phyloP scores from a whole-genome alignment of 192 early-diverging fungal genomes.

The Linnemannia zychae region DNA sequence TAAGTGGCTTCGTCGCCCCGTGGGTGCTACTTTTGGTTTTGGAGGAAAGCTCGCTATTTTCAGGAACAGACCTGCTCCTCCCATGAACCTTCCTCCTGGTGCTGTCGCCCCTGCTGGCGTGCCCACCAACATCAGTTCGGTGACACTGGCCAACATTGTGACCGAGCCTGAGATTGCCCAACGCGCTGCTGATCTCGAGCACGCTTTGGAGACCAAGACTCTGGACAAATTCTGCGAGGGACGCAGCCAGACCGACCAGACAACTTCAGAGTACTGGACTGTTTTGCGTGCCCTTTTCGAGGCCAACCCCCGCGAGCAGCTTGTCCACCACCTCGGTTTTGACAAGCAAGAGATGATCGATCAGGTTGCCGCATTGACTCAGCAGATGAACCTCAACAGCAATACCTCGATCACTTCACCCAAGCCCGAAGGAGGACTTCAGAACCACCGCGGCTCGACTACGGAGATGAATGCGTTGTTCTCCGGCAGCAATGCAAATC shows the following conservation, averaged over 20 bases:
- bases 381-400: constrained; percentile 48
- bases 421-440: constrained; percentile 4
- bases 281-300: constrained; percentile 90
- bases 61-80: constrained; percentile 64
- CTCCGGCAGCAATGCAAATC: constrained; percentile 11
- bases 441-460: constrained; percentile 21
- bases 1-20: constrained; percentile 94
- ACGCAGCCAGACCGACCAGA: constrained; percentile 35
- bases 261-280: constrained; percentile 74
- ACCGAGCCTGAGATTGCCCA: constrained; percentile 80
- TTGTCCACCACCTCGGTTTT: constrained; percentile 93
- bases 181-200: constrained; percentile 81
- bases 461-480: constrained; percentile 38
- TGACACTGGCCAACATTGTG: constrained; percentile 76
- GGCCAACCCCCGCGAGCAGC: constrained; percentile 79
- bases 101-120: constrained; percentile 46
- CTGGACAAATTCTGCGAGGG: constrained; percentile 59
- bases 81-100: constrained; percentile 54
- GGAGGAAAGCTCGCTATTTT: constrained; percentile 92
- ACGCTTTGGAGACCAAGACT: constrained; percentile 68
- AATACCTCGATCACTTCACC: constrained; percentile 20
- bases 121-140: constrained; percentile 53
- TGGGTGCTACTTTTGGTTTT: constrained; percentile 89
- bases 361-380: constrained; percentile 68
- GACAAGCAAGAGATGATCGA: constrained; percentile 75